Evolutionary conservation across 1,139 yeast species (phyloP).

Genomic region (Magnusiomyces paraingens): DNA sequence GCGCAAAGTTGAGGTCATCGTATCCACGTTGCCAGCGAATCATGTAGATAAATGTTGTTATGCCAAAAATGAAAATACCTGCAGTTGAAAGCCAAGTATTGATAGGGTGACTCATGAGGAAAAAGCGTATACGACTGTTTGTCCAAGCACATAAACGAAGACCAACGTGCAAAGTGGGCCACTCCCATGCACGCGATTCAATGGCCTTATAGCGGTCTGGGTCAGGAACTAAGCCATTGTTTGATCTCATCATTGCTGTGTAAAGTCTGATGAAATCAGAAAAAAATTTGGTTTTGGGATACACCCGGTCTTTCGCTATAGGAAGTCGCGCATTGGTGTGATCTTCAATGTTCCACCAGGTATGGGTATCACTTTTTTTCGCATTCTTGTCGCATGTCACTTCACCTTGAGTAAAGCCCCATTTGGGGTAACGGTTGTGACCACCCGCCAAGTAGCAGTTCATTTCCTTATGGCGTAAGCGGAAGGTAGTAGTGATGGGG

Average conservation of each 20-base stretch:
- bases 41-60: conserved; percentile 49
- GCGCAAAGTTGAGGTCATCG: conserved; percentile 51
- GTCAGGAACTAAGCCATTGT: conserved; percentile 93
- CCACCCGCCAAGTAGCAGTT: conserved; percentile 85
- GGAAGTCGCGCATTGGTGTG: conserved; percentile 75
- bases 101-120: conserved; percentile 86
- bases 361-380: conserved; percentile 78
- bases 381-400: conserved; percentile 78
- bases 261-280: conserved; percentile 89
- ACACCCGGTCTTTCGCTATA: conserved; percentile 57
- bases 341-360: conserved; percentile 97
- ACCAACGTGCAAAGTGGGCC: conserved; percentile 93
- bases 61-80: conserved; percentile 60
- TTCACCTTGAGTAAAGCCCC: conserved; percentile 99
- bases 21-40: conserved; percentile 93
- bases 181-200: conserved; percentile 94
- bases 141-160: conserved; percentile 96
- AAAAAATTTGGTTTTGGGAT: conserved; percentile 78
- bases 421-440: conserved; percentile 75
- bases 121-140: conserved; percentile 71
- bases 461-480: conserved; percentile 60
- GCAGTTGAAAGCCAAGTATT: conserved; percentile 86
- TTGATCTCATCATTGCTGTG: conserved; percentile 98
- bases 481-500: conserved; percentile 80
- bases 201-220: conserved; percentile 83